Evolutionary conservation across 352 stramenopile species (phyloP).

Genomic region (Elongisporangium undulatum): DNA sequence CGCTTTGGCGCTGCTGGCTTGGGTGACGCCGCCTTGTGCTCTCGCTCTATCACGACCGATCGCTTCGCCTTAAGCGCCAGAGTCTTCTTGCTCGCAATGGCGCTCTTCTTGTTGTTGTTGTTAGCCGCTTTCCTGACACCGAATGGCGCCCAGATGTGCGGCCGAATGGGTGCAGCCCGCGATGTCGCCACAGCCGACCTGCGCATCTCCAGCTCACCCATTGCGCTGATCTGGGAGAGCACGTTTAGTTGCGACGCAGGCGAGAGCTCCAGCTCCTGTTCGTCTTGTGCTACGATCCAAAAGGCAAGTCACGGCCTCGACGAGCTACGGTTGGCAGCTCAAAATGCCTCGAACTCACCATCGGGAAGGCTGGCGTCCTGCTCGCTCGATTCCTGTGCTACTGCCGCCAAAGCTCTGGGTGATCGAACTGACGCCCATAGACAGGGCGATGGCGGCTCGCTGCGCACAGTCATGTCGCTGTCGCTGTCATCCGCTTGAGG

Average conservation of each 20-base stretch:
- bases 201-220: conserved; percentile 33
- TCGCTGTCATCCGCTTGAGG: conserved; percentile 1
- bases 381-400: conserved; percentile 2
- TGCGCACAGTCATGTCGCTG: conserved; percentile 40
- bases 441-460: conserved; percentile 27
- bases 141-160: not conserved
- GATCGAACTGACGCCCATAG: conserved; percentile 1
- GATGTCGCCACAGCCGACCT: not conserved
- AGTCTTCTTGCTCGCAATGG: not conserved
- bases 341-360: not conserved
- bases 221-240: conserved; percentile 70
- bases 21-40: not conserved
- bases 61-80: not conserved
- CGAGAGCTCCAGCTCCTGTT: conserved; percentile 37
- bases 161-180: not conserved
- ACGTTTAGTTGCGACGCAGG: conserved; percentile 67
- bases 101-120: conserved; percentile 1
- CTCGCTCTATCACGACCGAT: not conserved
- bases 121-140: not conserved
- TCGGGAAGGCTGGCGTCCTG: not conserved
- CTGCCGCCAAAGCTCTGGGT: not conserved
- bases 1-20: not conserved
- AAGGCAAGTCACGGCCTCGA: not conserved
- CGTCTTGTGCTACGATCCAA: not conserved
- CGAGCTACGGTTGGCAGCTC: not conserved